Evolutionary conservation across 106 monocot species (phyloP), one percentile per base, ranked within the genome.

Genomic region (Platanthera guangdongensis): DNA sequence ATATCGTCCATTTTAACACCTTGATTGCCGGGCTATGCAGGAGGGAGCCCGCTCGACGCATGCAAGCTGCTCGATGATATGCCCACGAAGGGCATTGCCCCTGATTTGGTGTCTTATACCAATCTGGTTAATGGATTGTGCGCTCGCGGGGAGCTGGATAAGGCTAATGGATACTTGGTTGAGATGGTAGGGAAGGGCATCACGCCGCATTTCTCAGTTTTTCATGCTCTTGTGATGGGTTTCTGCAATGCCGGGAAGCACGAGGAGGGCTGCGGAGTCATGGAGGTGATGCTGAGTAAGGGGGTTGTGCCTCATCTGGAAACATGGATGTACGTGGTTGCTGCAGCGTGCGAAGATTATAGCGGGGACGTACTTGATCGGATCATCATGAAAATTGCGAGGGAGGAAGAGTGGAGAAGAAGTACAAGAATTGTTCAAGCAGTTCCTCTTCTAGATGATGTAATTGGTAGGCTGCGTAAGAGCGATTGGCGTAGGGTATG

Each of bases 51-150:
- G 3, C 57, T 82, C 6, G 90, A 94, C 50, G 94, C 99, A 0
- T 83, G 94, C 79, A 89, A 92, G 86, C 83, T 99, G 81, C 51
- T 99, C 51, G 94, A 90, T 9, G 91, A 94, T 82, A 94, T 94
- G 92, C 78, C 70, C 5, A 74, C 68, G 0, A 81, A 57, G 22
- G 92, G 90, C 3, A 85, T 89, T 72, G 11, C 47, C 71, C 99
- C 92, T 0, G 84, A 94, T 71, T 14, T 88, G 9, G 88, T 90
- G 14, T 82, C 88, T 0, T 99, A 92, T 47, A 78, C 82, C 1
- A 79, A 77, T 6, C 19, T 99, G 62, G 81, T 94, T 14, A 84
- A 92, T 80, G 94, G 94, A 47, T 77, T 99, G 51, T 92, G 90
- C 48, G 50, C 54, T 0, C 50, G 71, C 46, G 94, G 92, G 8